Conservation (phyloP, 345 rosid species). For the Melastoma malabathricum region DNA sequence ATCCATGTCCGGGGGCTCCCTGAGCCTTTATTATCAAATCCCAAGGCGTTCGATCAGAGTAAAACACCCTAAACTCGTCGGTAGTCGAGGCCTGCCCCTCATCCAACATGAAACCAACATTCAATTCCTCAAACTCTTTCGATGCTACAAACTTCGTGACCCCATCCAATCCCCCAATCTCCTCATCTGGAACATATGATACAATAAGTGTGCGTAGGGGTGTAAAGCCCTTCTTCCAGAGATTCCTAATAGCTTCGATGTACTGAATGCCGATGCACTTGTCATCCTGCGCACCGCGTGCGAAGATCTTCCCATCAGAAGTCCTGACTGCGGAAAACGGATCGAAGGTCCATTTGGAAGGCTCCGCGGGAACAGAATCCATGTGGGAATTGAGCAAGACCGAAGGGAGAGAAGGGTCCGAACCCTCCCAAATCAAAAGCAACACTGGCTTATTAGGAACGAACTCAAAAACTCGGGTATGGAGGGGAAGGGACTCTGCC, state of each 20-base stretch:
- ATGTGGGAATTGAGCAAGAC: slow-evolving; percentile 81
- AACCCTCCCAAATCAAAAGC: slow-evolving; percentile 62
- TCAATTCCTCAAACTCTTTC: slow-evolving; percentile 44
- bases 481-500: slow-evolving; percentile 43
- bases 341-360: slow-evolving; percentile 62
- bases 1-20: slow-evolving; percentile 75
- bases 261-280: slow-evolving; percentile 78
- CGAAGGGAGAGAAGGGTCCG: slow-evolving; percentile 55
- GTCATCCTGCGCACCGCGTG: slow-evolving; percentile 89
- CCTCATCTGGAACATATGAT: slow-evolving; percentile 72
- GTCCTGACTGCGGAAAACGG: slow-evolving; percentile 68
- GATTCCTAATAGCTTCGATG: slow-evolving; percentile 56
- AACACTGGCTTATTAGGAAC: slow-evolving; percentile 39
- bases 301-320: slow-evolving; percentile 45
- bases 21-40: slow-evolving; percentile 32
- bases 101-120: slow-evolving; percentile 68
- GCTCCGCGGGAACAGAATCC: slow-evolving; percentile 86
- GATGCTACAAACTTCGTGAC: slow-evolving; percentile 41
- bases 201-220: slow-evolving; percentile 56
- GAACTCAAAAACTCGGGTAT: slow-evolving; percentile 32
- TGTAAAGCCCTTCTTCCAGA: slow-evolving; percentile 28
- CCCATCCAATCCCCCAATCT: slow-evolving; percentile 71
- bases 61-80: slow-evolving; percentile 61
- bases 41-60: slow-evolving; percentile 68
- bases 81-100: slow-evolving; percentile 76